Evolutionary conservation across 176 grass and related monocot genomes (phyloP), one percentile per base, ranked within the genome.

Genomic region (Avena eriantha): DNA sequence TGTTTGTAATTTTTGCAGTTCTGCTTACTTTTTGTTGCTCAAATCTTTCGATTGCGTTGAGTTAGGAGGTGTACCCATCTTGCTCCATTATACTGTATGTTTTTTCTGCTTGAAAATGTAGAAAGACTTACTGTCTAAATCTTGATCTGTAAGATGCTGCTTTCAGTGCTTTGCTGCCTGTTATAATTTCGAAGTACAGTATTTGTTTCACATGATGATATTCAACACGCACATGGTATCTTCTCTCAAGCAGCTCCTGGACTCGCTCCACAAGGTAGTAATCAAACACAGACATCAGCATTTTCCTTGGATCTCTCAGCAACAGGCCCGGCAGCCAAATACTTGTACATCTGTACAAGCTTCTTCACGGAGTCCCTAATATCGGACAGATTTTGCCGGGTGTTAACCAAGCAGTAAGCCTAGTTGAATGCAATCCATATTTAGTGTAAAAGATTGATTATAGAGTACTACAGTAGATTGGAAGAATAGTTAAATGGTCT

Each of bases 261-360:
- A 41, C 88, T 92, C 54, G 86, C 58, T 74, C 46, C 88, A 69
- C 92, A 90, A 88, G 78, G 83, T 35, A 90, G 46, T 78, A 95
- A 95, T 86, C 93, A 88, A 85, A 36, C 79, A 43, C 93, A 90
- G 68, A 81, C 93, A 78, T 85, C 93, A 89, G 78, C 79, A 26
- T 90, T 89, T 45, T 55, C 93, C 19, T 78, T 88, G 85, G 85
- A 87, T 94, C 51, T 92, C 92, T 92, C 96, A 90, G 72, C 51
- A 95, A 84, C 85, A 88, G 78, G 57, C 78, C 58, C 86, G 85
- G 13, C 96, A 98, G 75, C 75, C 87, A 83, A 92, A 94, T 80
- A 74, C 64, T 61, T 92, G 79, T 70, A 24, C 81, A 53, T 76
- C 87, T 56, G 79, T 95, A 75, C 93, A 91, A 73, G 57, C 50